Conservation (phyloP, 371 early-diverging fungal species). For the Lichtheimia ornata region DNA sequence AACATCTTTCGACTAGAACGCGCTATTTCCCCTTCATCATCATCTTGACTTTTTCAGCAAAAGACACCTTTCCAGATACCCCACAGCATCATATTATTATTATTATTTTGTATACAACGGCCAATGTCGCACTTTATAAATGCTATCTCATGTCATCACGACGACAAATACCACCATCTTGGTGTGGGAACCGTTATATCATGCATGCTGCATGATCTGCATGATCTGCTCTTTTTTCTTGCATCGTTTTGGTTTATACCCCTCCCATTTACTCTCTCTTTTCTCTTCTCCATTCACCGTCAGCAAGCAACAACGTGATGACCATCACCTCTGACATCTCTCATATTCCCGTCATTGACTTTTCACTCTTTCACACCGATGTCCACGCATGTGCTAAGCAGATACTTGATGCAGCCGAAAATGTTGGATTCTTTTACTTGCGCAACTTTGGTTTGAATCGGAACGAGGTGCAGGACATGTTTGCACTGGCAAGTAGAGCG, state of each 20-base stretch:
- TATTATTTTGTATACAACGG: no score
- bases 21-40: no score
- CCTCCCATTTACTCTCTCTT: not conserved
- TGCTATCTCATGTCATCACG: no score
- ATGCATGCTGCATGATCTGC: no score
- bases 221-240: not conserved
- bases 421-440: slow-evolving; percentile 52
- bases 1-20: slow-evolving; percentile 20
- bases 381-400: slow-evolving; percentile 37
- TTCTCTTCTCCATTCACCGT: not conserved
- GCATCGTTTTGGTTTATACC: not conserved
- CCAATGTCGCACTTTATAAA: no score
- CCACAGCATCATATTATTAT: no score
- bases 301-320: not conserved
- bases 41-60: no score
- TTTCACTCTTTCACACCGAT: slow-evolving; percentile 42
- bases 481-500: slow-evolving; percentile 19
- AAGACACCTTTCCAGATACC: no score
- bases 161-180: no score
- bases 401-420: slow-evolving; percentile 38
- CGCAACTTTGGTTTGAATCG: slow-evolving; percentile 47
- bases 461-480: slow-evolving; percentile 38
- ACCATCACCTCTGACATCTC: slow-evolving; percentile 5
- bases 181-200: no score
- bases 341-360: slow-evolving; percentile 55